Conservation (phyloP, 2,329 filamentous ascomycete species). For the Xylariales sp. region DNA sequence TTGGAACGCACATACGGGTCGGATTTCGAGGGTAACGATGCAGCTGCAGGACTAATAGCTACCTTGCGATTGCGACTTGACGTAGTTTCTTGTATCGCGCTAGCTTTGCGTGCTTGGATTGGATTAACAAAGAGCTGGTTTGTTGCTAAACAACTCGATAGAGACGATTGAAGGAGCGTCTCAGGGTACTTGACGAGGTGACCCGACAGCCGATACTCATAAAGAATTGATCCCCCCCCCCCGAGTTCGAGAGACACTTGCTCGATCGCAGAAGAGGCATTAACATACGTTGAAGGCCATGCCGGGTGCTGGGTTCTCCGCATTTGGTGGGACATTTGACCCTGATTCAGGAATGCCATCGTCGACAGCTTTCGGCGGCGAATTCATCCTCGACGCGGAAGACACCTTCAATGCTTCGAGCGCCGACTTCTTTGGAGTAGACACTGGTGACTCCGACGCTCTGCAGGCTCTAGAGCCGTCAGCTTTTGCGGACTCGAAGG, state of each 20-base stretch:
- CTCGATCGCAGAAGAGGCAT: not conserved
- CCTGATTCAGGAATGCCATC: constrained; percentile 11
- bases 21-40: constrained; percentile 3
- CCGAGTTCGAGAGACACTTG: not conserved
- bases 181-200: not conserved
- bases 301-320: constrained; percentile 9
- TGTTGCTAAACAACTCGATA: not conserved
- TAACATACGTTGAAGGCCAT: constrained; percentile 6
- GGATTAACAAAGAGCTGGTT: too few relatives aligned
- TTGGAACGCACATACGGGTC: not conserved
- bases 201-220: not conserved
- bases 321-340: constrained; percentile 10
- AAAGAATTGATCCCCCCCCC: not conserved
- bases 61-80: not conserved
- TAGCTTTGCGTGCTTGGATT: not conserved
- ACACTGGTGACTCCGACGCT: constrained; percentile 1
- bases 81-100: not conserved
- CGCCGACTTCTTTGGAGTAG: constrained; percentile 4
- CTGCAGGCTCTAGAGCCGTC: constrained; percentile 9
- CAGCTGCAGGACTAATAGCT: constrained; percentile 4
- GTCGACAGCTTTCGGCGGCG: constrained; percentile 8
- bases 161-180: not conserved
- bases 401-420: constrained; percentile 7
- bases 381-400: constrained; percentile 12
- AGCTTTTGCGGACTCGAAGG: constrained; percentile 16